These are phyloP conservation scores for Porcisia hertigi DNA, from an alignment of 208 protist genomes.

Conservation along the genomic window DNA sequence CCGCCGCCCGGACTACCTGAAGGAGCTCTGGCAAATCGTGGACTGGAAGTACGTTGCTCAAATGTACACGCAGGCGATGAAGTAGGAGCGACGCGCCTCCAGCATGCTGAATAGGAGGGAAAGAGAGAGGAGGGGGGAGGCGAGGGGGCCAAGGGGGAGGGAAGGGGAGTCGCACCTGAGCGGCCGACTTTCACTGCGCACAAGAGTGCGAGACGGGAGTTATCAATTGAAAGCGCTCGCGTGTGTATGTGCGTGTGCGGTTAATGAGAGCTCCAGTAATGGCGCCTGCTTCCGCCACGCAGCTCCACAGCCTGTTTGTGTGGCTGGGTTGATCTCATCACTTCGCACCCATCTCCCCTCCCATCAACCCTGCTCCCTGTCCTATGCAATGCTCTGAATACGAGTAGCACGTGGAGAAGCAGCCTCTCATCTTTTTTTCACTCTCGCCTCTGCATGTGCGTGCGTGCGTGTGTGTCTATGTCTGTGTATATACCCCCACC, in stretches of 20 bases:
- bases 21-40: conserved; percentile 87
- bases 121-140: no score
- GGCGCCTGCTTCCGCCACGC: not conserved
- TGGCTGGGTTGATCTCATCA: not conserved
- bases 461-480: not conserved
- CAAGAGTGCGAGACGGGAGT: no score
- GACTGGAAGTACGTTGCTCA: conserved; percentile 88
- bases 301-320: not conserved
- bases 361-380: not conserved
- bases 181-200: no score
- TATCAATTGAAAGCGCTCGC: not conserved
- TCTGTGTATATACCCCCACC: not conserved
- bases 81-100: conserved; percentile 17
- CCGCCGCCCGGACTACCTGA: conserved; percentile 87
- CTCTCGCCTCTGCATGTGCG: not conserved
- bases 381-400: not conserved
- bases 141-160: no score
- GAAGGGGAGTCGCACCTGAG: no score
- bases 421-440: not conserved
- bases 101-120: not conserved
- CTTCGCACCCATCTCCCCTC: not conserved
- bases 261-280: not conserved
- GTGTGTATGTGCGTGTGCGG: not conserved
- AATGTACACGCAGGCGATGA: conserved; percentile 51
- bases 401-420: not conserved